A percentile compares a stretch with the other conserved stretches of the same genome.
Conservation (phyloP, 2,329 filamentous ascomycete species). For the Aspergillus viridinutans region DNA sequence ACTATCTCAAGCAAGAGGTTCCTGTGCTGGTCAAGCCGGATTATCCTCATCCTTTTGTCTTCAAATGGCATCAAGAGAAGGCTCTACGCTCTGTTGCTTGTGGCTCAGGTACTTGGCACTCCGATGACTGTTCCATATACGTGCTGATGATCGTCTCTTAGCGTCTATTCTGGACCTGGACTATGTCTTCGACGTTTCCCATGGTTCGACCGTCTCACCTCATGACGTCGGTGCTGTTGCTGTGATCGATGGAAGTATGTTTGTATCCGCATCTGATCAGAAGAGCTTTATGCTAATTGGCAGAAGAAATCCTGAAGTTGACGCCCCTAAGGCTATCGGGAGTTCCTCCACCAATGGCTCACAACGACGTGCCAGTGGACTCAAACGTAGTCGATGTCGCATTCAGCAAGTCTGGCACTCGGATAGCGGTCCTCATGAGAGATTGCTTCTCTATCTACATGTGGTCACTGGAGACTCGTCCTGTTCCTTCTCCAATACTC, state of each 20-base stretch:
- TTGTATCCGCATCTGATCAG: not conserved
- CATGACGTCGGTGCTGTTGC: conserved; percentile 74
- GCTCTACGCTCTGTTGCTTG: conserved; percentile 63
- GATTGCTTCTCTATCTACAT: conserved; percentile 64
- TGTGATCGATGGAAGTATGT: conserved; percentile 73
- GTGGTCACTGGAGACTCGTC: conserved; percentile 55
- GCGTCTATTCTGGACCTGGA: conserved; percentile 58
- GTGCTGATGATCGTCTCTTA: conserved; percentile 12
- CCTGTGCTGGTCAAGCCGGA: conserved; percentile 34
- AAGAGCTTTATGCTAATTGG: conserved; percentile 18
- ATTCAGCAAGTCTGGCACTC: conserved; percentile 61
- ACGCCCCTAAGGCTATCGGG: conserved; percentile 82
- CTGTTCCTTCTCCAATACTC: conserved; percentile 34
- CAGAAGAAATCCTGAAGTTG: conserved; percentile 62
- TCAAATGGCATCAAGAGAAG: conserved; percentile 81
- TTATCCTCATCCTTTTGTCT: conserved; percentile 21
- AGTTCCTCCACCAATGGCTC: conserved; percentile 87
- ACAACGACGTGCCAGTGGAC: conserved; percentile 65
- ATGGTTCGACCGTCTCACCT: conserved; percentile 66
- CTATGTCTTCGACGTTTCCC: conserved; percentile 63
- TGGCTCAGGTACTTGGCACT: conserved; percentile 40
- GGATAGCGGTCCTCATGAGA: conserved; percentile 69
- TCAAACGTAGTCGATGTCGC: conserved; percentile 69
- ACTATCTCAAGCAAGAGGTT: conserved; percentile 93
- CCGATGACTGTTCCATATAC: conserved; percentile 5